These are phyloP conservation scores for Entomortierella parvispora DNA, from an alignment of 192 early-diverging fungal genomes.

Conservation along the genomic window DNA sequence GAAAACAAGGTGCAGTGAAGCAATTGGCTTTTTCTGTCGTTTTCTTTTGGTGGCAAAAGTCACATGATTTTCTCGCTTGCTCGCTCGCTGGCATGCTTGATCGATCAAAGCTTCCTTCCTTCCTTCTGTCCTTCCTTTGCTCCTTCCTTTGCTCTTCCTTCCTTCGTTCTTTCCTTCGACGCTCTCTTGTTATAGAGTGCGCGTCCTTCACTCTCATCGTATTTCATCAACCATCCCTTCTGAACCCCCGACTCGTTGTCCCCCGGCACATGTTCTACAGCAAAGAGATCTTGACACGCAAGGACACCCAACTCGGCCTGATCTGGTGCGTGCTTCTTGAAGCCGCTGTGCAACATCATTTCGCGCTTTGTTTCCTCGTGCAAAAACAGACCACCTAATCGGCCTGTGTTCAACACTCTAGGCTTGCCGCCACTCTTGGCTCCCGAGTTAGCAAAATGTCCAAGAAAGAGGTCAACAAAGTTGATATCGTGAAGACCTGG, in stretches of 20 bases:
- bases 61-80: too few relatives aligned
- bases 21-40: too few relatives aligned
- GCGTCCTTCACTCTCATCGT: too few relatives aligned
- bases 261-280: constrained; percentile 64
- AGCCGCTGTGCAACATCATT: too few relatives aligned
- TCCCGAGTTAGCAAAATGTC: constrained; percentile 61
- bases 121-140: too few relatives aligned
- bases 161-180: too few relatives aligned
- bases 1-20: too few relatives aligned
- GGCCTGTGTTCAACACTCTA: constrained; percentile 7
- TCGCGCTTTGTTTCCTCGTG: neutral
- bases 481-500: constrained; percentile 64
- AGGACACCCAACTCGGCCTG: constrained; percentile 58
- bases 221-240: neutral
- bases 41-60: too few relatives aligned
- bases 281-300: constrained; percentile 63
- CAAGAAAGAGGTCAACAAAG: constrained; percentile 63
- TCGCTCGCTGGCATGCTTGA: too few relatives aligned
- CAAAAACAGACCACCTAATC: neutral
- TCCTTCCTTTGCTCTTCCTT: too few relatives aligned
- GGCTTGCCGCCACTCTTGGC: constrained; percentile 65
- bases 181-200: too few relatives aligned
- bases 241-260: neutral
- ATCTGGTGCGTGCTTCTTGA: constrained; percentile 55
- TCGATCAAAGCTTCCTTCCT: too few relatives aligned